A percentile compares a stretch with the other conserved stretches of the same genome.
Evolutionary conservation across 2,329 filamentous ascomycete species (phyloP).

Genomic region (Xylaria sp.): DNA sequence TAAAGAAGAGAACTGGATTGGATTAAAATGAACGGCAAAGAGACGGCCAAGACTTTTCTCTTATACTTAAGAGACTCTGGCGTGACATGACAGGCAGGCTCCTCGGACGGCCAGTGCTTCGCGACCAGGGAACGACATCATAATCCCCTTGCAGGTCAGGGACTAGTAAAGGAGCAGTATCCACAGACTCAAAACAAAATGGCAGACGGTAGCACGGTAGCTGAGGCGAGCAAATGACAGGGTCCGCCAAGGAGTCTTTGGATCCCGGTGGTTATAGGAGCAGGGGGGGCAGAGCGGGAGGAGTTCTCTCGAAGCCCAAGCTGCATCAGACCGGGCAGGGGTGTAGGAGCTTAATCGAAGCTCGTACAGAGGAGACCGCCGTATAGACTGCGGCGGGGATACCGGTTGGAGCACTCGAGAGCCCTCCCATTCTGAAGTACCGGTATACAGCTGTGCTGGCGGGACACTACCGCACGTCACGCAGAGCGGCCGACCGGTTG

Average conservation of each 20-base stretch:
- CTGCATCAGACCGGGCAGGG: conserved; percentile 42
- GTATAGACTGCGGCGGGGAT: background rate
- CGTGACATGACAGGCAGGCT: conserved; percentile 37
- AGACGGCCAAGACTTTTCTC: conserved; percentile 55
- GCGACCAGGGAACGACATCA: conserved; percentile 47
- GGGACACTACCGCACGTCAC: background rate
- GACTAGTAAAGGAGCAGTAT: conserved; percentile 50
- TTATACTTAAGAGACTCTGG: conserved; percentile 52
- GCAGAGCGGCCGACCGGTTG: conserved; percentile 9
- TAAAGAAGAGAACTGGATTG: conserved; percentile 45
- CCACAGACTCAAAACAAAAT: conserved; percentile 57
- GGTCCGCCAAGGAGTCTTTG: conserved; percentile 42
- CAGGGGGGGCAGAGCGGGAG: conserved; percentile 39
- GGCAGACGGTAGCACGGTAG: conserved; percentile 47
- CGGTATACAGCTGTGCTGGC: conserved; percentile 1
- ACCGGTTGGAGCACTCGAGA: conserved; percentile 1
- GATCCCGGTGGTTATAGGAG: conserved; percentile 31
- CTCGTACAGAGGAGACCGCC: background rate
- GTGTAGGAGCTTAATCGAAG: conserved; percentile 38
- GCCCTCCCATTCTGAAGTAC: background rate
- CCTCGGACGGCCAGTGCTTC: conserved; percentile 44
- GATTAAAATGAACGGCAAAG: conserved; percentile 46
- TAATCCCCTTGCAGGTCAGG: conserved; percentile 43
- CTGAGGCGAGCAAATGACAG: conserved; percentile 49
- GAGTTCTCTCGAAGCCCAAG: conserved; percentile 38